These are phyloP conservation scores for Achaetomium macrosporum DNA, from an alignment of 2,329 filamentous ascomycete genomes.

Conservation along the genomic window DNA sequence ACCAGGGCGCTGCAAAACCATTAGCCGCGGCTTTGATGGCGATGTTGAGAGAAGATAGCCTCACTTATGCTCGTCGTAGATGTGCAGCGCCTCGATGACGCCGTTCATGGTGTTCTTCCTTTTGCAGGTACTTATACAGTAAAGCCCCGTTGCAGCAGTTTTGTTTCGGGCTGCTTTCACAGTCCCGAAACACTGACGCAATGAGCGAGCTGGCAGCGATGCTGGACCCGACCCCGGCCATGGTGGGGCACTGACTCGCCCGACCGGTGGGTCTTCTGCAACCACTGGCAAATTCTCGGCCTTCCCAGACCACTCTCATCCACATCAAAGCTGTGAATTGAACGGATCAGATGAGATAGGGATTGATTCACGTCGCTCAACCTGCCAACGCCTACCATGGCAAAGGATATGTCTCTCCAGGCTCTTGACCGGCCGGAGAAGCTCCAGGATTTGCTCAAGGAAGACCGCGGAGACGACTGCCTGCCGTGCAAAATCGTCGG, in stretches of 20 bases:
- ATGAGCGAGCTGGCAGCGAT: conserved; percentile 7
- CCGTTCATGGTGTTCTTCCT: conserved; percentile 58
- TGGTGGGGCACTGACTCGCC: neutral
- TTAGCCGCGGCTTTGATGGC: neutral
- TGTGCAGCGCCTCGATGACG: conserved; percentile 90
- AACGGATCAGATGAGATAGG: neutral
- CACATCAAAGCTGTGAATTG: too few relatives aligned
- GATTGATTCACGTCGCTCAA: neutral
- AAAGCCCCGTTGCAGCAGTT: too few relatives aligned
- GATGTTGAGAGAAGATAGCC: conserved; percentile 21
- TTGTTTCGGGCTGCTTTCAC: conserved; percentile 1
- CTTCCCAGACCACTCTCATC: too few relatives aligned
- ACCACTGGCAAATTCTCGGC: too few relatives aligned
- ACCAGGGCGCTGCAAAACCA: conserved; percentile 64
- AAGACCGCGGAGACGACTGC: conserved; percentile 60
- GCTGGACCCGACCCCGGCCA: too few relatives aligned
- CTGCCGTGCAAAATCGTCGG: conserved; percentile 65
- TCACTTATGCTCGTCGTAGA: conserved; percentile 94
- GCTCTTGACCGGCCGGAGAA: conserved; percentile 56
- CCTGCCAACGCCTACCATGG: conserved; percentile 32
- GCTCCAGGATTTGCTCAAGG: conserved; percentile 51
- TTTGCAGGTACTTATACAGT: neutral
- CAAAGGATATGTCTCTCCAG: conserved; percentile 45
- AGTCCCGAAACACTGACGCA: conserved; percentile 23
- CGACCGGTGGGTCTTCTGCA: too few relatives aligned